A percentile compares a stretch with the other conserved stretches of the same genome.
phyloP scores from a whole-genome alignment of 345 rosid genomes.

The Hypericum perforatum region DNA sequence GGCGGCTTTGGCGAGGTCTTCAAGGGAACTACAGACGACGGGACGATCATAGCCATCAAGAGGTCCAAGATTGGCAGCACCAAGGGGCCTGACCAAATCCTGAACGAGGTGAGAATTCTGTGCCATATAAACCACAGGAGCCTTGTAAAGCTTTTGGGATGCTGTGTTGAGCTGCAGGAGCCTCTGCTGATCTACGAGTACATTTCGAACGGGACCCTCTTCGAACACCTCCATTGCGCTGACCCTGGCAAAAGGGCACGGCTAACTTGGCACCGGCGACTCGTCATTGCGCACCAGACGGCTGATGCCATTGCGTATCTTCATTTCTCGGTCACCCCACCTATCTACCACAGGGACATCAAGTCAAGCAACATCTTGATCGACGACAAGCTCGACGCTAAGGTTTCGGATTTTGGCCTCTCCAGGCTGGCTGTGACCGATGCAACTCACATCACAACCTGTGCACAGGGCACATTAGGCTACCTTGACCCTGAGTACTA shows the following conservation, averaged over 20 bases:
- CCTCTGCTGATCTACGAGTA: constrained; percentile 45
- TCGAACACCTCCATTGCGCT: constrained; percentile 25
- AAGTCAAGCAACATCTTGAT: constrained; percentile 48
- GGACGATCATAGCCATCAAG: constrained; percentile 39
- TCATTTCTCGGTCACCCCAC: constrained; percentile 34
- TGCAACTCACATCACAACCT: constrained; percentile 36
- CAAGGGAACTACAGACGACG: constrained; percentile 33
- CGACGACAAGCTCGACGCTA: constrained; percentile 34
- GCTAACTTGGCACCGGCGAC: constrained; percentile 28
- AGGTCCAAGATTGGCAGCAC: constrained; percentile 44
- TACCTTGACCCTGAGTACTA: constrained; percentile 44
- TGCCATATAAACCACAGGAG: constrained; percentile 44
- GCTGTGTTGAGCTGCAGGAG: constrained; percentile 43
- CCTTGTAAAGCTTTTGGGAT: constrained; percentile 39
- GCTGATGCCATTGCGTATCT: constrained; percentile 42
- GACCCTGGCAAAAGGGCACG: not conserved
- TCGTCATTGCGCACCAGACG: constrained; percentile 28
- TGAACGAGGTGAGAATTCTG: constrained; percentile 43
- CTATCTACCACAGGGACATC: constrained; percentile 41
- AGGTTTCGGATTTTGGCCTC: constrained; percentile 41
- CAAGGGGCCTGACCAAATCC: constrained; percentile 41
- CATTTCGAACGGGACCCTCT: constrained; percentile 29
- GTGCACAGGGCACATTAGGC: constrained; percentile 47
- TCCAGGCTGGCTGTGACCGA: constrained; percentile 37
- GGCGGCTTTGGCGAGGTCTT: constrained; percentile 54